These are phyloP conservation scores for Syzygium syzygioides DNA, from an alignment of 441 rosid species.

Conservation along the genomic window DNA sequence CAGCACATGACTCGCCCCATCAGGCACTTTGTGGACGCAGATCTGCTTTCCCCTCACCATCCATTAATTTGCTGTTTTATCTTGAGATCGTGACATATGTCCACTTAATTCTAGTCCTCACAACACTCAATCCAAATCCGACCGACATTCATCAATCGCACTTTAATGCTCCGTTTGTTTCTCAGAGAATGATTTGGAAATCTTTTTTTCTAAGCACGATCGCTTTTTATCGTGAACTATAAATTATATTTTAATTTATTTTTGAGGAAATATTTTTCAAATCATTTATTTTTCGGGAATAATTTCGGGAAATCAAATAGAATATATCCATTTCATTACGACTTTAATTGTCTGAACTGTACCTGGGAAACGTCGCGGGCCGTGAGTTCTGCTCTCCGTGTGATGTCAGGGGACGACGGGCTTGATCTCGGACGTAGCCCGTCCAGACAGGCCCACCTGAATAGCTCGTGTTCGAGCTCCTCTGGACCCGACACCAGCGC, in stretches of 20 bases:
- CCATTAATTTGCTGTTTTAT: neutral
- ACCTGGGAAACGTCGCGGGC: no score
- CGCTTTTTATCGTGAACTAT: no score
- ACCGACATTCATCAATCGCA: rapidly evolving
- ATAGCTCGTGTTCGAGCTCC: neutral
- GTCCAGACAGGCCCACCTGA: neutral
- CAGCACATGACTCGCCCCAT: no score
- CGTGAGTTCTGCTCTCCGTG: no score
- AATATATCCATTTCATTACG: neutral
- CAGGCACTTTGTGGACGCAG: rapidly evolving
- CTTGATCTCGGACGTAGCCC: neutral
- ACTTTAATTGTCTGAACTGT: no score
- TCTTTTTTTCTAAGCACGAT: no score
- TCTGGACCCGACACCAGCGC: neutral
- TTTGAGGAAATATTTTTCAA: no score
- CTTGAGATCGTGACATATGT: neutral
- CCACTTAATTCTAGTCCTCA: neutral
- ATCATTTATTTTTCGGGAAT: neutral
- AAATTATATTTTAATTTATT: no score
- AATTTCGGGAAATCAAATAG: neutral
- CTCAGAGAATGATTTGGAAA: no score
- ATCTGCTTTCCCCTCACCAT: neutral
- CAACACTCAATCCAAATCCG: neutral
- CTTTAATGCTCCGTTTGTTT: neutral
- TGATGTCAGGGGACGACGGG: no score